Evolutionary conservation across 768 basidiomycete genomes (phyloP).

Genomic region (Leccinum truebloodii): DNA sequence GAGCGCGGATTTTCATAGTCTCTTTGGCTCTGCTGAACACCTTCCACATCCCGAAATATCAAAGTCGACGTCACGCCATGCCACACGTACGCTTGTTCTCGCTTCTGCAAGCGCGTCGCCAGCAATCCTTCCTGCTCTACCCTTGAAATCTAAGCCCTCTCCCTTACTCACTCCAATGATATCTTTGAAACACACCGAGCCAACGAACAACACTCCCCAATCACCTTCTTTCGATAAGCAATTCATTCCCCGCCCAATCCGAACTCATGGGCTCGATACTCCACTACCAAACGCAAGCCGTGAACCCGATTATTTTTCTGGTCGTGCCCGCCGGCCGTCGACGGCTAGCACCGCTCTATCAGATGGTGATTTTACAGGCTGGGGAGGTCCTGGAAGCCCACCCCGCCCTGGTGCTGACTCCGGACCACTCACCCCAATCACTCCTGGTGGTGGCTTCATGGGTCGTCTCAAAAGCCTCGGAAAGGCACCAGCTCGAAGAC

Average conservation of each 20-base stretch:
- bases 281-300: constrained; percentile 29
- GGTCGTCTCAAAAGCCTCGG: constrained; percentile 78
- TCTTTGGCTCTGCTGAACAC: constrained; percentile 19
- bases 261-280: constrained; percentile 48
- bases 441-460: constrained; percentile 65
- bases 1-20: constrained; percentile 29
- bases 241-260: constrained; percentile 36
- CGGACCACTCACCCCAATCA: constrained; percentile 47
- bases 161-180: constrained; percentile 65
- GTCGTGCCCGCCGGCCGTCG: constrained; percentile 47
- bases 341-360: constrained; percentile 40
- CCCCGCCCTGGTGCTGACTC: constrained; percentile 29
- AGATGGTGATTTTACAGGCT: constrained; percentile 54
- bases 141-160: constrained; percentile 46
- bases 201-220: constrained; percentile 42
- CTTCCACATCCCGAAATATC: constrained; percentile 33
- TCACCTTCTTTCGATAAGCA: constrained; percentile 40
- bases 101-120: constrained; percentile 67
- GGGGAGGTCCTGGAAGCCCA: constrained; percentile 41
- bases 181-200: constrained; percentile 40
- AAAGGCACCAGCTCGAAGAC: constrained; percentile 48
- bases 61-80: constrained; percentile 28
- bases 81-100: constrained; percentile 47
- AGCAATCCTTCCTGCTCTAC: constrained; percentile 53
- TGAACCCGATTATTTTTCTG: constrained; percentile 55